Base-by-base conservation (phyloP, 305 asterid genomes). In the Fraxinus nigra region DNA sequence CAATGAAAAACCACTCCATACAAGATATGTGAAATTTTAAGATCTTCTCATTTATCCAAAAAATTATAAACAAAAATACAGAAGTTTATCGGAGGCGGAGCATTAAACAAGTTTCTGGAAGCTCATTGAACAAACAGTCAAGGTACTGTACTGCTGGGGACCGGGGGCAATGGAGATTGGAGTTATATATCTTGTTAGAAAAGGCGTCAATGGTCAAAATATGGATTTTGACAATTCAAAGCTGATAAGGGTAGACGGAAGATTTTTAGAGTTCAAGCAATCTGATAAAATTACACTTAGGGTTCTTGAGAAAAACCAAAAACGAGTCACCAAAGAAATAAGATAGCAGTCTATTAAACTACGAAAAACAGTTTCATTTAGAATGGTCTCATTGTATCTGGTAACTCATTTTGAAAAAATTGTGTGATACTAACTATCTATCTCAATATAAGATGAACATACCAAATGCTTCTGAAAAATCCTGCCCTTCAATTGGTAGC, bases 401-500 rank as follows among this genome's bases (percentile, higher is more conserved):
- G 54, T 13, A 43, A 43, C n/a, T 43, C 54, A 43, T 43, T 11
- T 43, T 43, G 33, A 51, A 22, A 56, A 7, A 9, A 63, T 24
- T 20, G 26, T 46, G 56, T 46, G 56, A 59, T 59, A 7, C 0
- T 13, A 13, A 46, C 18, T 3, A 14, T 46, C 18, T 46, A 7
- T 46, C 69, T 18, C 69, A 22, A 59, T 20, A 2, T n/a, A 59
- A 76, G 35, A 76, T 26, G 26, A 54, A 78, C 90, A 73, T 75
- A 85, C 90, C 89, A 69, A 67, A 87, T 84, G 87, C 84, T 77
- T 87, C 89, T 73, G 85, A 70, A 74, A 79, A 85, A 65, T 51
- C 65, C 18, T 77, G 86, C 8, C 86, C 89, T 72, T 87, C 90
- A 73, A 77, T 83, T 28, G 87, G 86, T 37, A 85, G 85, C 85